These are phyloP conservation scores for Tephrocybe rancida DNA, from an alignment of 768 basidiomycete species.

Conservation along the genomic window DNA sequence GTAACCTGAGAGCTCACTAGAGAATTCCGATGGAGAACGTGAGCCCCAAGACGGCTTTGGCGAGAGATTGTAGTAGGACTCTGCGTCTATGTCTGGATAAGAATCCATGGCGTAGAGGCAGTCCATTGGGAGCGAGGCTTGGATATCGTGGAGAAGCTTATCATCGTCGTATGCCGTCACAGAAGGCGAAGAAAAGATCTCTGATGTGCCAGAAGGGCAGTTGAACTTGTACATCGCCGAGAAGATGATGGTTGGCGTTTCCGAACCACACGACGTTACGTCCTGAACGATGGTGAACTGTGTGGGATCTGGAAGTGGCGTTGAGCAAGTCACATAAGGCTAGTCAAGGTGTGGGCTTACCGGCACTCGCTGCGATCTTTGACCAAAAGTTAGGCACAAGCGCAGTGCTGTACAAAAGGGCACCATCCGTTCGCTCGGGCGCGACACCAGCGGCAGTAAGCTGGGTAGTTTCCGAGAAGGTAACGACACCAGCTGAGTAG, in stretches of 20 bases:
- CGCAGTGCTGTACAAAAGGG: slow-evolving; percentile 57
- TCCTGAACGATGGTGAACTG: slow-evolving; percentile 69
- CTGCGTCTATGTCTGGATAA: slow-evolving; percentile 14
- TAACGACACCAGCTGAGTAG: slow-evolving; percentile 44
- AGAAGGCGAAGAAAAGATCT: slow-evolving; percentile 15
- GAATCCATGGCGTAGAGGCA: slow-evolving; percentile 22
- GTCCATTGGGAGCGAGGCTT: slow-evolving; percentile 20
- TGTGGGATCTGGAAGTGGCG: slow-evolving; percentile 54
- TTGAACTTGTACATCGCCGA: slow-evolving; percentile 62
- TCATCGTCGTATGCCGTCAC: slow-evolving; percentile 15
- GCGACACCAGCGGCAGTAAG: slow-evolving; percentile 31
- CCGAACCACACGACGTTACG: slow-evolving; percentile 41
- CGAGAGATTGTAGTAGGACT: slow-evolving; percentile 17
- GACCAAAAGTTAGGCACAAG: slow-evolving; percentile 71
- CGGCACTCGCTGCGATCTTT: slow-evolving; percentile 53
- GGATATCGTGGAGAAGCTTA: slow-evolving; percentile 11
- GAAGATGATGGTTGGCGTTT: slow-evolving; percentile 41
- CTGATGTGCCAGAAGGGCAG: slow-evolving; percentile 29
- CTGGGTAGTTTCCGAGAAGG: slow-evolving; percentile 53
- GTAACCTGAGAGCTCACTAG: slow-evolving; percentile 15
- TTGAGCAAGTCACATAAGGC: slow-evolving; percentile 7
- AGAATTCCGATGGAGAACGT: slow-evolving; percentile 16
- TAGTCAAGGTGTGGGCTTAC: slow-evolving; percentile 36
- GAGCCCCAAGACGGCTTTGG: slow-evolving; percentile 12
- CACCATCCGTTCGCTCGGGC: slow-evolving; percentile 27